Base-by-base conservation (phyloP, 2,329 filamentous ascomycete species). In the Nigrospora oryzae region DNA sequence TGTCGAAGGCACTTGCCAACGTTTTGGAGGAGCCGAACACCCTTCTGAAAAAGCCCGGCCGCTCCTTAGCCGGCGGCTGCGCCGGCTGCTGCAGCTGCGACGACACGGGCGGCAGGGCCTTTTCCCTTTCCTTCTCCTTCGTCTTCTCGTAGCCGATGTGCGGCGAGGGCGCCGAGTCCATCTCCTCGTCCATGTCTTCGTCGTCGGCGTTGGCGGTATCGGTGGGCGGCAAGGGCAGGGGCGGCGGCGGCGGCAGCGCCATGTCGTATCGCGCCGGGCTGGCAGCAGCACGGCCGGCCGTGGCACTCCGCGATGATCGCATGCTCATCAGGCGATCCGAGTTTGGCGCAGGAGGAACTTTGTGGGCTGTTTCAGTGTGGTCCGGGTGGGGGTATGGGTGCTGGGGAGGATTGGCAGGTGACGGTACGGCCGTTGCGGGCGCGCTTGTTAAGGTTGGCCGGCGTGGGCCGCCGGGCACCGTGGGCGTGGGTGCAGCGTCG, bases 21-120 rank as follows among this genome's bases (percentile, higher is more conserved):
- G 33, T 75, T 59, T 76, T 86, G 33, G 85, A 80, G 11, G 83
- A 85, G 38, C 85, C 87, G 69, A 97, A 97, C 35, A 97, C 86
- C 51, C 91, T 81, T 55, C 89, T 82, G 70, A 97, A 97, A 70
- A 98, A 97, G 16, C 93, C 90, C 10, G 79, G 86, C 46, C 82
- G 81, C 57, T 88, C 83, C 59, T 85, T 87, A 43, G 71, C 61
- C 46, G 23, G 23, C 23, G 5, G 23, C 23, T 28, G 23, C 23
- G 23, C 23, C 5, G 23, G 23, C 23, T 28, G 23, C 23, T 28
- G 23, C 23, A 28, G 23, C 23, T 42, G 40, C 28, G 33, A 2
- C 34, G 11, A 16, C 64, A 65, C 55, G 69, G 53, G 63, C 68
- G 50, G n/a, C 40, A 37, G 13, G 60, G 63, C 71, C 55, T 63